Evolutionary conservation across 768 basidiomycete genomes (phyloP).

Genomic region (Amanita thiersii): DNA sequence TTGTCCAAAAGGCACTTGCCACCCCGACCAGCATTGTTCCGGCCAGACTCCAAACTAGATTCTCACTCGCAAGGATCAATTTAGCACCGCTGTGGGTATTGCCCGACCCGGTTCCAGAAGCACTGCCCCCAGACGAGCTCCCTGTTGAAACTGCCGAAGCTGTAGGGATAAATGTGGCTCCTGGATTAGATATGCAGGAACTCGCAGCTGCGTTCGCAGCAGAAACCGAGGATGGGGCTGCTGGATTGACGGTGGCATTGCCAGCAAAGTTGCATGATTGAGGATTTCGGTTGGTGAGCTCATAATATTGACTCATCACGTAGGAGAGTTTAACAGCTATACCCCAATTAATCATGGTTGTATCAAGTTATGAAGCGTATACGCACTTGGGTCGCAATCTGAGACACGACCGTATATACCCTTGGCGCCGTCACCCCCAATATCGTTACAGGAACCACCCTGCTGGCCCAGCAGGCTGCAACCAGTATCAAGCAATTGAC

Average conservation of each 20-base stretch:
- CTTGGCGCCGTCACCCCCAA: conserved; percentile 62
- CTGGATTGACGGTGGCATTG: conserved; percentile 70
- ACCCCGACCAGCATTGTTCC: conserved; percentile 26
- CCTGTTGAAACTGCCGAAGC: conserved; percentile 16
- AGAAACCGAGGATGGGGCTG: conserved; percentile 38
- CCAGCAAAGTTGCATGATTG: conserved; percentile 75
- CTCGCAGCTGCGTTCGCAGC: conserved; percentile 49
- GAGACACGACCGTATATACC: conserved; percentile 75
- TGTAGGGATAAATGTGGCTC: conserved; percentile 44
- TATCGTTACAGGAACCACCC: conserved; percentile 57
- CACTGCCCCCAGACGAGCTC: conserved; percentile 12
- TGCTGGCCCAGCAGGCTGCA: conserved; percentile 67
- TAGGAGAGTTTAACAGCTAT: conserved; percentile 74
- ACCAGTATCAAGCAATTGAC: conserved; percentile 53
- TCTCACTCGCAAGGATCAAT: conserved; percentile 16
- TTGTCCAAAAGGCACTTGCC: conserved; percentile 34
- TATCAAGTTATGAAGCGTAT: not conserved
- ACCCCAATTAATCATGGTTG: conserved; percentile 8
- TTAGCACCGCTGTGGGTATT: conserved; percentile 17
- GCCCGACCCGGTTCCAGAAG: conserved; percentile 13
- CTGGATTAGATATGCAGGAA: conserved; percentile 60
- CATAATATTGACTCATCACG: conserved; percentile 75
- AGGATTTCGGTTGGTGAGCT: conserved; percentile 45
- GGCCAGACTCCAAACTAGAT: conserved; percentile 28
- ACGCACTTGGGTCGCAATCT: conserved; percentile 72